phyloP scores from a whole-genome alignment of 106 monocot genomes.

The Platanthera zijinensis region DNA sequence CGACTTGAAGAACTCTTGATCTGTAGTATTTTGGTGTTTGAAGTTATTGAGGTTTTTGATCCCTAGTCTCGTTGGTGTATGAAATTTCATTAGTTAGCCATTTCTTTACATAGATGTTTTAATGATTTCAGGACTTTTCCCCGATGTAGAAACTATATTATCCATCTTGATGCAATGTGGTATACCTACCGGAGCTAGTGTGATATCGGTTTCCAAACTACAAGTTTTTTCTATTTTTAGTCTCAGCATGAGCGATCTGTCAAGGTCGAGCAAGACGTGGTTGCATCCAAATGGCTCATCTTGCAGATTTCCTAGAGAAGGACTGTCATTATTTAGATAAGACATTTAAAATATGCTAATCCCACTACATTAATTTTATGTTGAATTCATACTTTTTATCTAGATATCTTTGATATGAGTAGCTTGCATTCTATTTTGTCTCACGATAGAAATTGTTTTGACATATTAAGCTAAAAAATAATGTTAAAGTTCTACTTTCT shows the following conservation, averaged over 20 bases:
- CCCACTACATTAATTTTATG: constrained; percentile 6
- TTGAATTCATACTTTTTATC: not conserved
- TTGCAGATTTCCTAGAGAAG: constrained; percentile 24
- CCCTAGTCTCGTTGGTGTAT: no score
- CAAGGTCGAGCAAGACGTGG: constrained; percentile 56
- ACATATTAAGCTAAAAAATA: no score
- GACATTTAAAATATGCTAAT: constrained; percentile 50
- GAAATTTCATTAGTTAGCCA: no score
- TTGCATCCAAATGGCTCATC: constrained; percentile 58
- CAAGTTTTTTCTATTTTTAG: constrained; percentile 27
- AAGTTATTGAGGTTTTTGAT: no score
- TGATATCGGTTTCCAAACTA: constrained; percentile 26
- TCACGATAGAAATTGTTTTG: not conserved
- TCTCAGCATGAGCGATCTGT: constrained; percentile 63
- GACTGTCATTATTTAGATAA: constrained; percentile 61
- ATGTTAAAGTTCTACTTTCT: no score
- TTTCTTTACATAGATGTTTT: no score
- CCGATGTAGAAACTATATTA: no score
- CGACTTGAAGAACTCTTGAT: no score
- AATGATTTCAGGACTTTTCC: no score
- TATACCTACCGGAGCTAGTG: constrained; percentile 30
- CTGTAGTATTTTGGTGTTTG: no score
- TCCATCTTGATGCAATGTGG: constrained; percentile 69
- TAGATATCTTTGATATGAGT: not conserved
- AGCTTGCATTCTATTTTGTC: no score